Evolutionary conservation across 176 grass and related monocot species (phyloP), one percentile per base, ranked within the genome.

Genomic region (Ensete ventricosum): DNA sequence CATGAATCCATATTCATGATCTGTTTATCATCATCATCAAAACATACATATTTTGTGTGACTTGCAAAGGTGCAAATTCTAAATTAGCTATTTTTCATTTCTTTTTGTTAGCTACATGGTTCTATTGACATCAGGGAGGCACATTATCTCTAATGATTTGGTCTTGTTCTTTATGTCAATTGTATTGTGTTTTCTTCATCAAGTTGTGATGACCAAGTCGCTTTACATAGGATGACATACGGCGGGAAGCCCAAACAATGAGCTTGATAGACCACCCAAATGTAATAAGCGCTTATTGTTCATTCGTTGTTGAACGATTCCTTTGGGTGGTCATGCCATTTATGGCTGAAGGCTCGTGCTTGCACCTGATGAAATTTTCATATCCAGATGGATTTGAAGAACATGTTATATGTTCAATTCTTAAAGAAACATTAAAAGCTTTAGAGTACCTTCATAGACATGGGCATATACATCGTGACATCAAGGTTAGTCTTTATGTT

Each of bases 251-350:
- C 78, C 95, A 99, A 77, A 93, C 79, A 78, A 99, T 99, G 95
- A 99, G 90, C 69, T 80, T 99, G 82, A 99, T 99, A 69, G 88
- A 99, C 64, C 95, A 99, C 76, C 88, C 95, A 51, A 99, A 94
- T 87, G 82, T 94, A 67, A 94, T 99, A 73, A 91, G 81, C 78
- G 88, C 90, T 62, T 94, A 84, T 55, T 99, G 95, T 78, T 99
- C 95, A 55, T 99, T 98, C 78, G 84, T 91, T 22, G 95, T 99
- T 22, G 95, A 91, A 27, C 86, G 76, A 23, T 83, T 77, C 83
- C 90, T 99, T 78, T 99, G 95, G 95, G 95, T 99, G 58, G 72
- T 98, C 77, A 98, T 98, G 95, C 95, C 95, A 80, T 99, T 94
- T 80, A 99, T 99, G 95, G 82, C 84, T 7, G 95, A 94, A 74